Base-by-base conservation (phyloP, 768 basidiomycete genomes). In the Termitomyces sp. region DNA sequence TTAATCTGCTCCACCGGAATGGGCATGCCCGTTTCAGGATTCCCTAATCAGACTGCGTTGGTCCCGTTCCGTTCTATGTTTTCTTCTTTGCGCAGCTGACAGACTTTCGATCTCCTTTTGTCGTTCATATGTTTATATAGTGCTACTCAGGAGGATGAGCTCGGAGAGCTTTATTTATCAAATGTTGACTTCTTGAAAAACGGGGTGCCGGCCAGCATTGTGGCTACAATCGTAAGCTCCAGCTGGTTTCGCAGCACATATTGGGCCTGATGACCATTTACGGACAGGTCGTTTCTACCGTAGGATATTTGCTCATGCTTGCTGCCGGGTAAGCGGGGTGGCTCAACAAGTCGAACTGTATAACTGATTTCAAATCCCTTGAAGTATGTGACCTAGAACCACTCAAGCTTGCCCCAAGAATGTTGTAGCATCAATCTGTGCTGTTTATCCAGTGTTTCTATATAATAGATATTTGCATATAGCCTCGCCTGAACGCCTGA, bases 21-120 rank as follows among this genome's bases (percentile, higher is more conserved):
- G 97, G 96, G 94, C 11, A 92, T 98, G 84, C 96, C 96, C 2
- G 95, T 98, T 43, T 95, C 93, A 63, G 97, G 97, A n/a, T 99
- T 98, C 80, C 96, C 96, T 0, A 97, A 98, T 73, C 94, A 97
- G 76, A 95, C 94, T 53, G 94, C 94, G 95, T 96, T 74, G 68
- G 91, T 84, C 14, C 40, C 56, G 45, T 57, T 20, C 5, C 31
- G 11, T 45, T 56, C 42, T 38, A 48, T 46, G 20, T 34, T 65
- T 48, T 49, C 15, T 57, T 61, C 31, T 14, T 55, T 31, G 49
- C 8, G 38, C 40, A 53, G 48, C 55, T 60, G 66, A 69, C 65
- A 57, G 69, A 60, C 54, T 46, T 52, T 56, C 62, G 34, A 51
- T 59, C 32, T 48, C 59, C 46, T 53, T 60, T 48, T 48, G 60